Conservation (phyloP, 2,329 filamentous ascomycete species). For the Seiridium cupressi region DNA sequence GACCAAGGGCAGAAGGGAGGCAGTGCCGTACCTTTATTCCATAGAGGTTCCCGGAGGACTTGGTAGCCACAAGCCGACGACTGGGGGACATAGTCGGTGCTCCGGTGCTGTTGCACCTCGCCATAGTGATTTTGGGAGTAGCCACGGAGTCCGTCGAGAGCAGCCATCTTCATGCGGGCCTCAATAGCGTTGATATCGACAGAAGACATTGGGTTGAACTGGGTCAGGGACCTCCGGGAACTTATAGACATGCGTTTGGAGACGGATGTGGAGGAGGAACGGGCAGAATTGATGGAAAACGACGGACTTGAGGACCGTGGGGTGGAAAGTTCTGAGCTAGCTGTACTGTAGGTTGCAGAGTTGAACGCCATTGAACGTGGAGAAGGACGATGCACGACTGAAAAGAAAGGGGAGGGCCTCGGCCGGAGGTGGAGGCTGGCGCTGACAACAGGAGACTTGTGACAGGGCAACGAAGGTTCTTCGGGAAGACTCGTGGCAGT, state of each 20-base stretch:
- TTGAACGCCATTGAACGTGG: constrained; percentile 40
- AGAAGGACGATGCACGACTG: constrained; percentile 19
- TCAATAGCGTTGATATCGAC: constrained; percentile 57
- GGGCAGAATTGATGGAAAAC: constrained; percentile 43
- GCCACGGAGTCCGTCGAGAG: constrained; percentile 59
- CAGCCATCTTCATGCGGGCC: constrained; percentile 58
- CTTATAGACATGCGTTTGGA: constrained; percentile 51
- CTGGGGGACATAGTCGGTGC: constrained; percentile 53
- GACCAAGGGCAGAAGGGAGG: background rate
- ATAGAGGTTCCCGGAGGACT: constrained; percentile 59
- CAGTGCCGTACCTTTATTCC: constrained; percentile 60
- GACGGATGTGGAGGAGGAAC: constrained; percentile 49
- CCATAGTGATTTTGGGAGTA: constrained; percentile 56
- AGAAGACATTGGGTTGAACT: constrained; percentile 54
- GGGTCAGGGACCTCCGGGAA: constrained; percentile 46
- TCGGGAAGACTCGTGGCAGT: constrained; percentile 1
- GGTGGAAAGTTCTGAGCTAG: constrained; percentile 51
- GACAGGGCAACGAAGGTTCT: constrained; percentile 2
- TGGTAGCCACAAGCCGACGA: constrained; percentile 57
- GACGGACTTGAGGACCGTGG: constrained; percentile 54
- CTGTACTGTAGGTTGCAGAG: constrained; percentile 41
- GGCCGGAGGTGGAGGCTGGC: background rate
- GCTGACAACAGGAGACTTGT: background rate
- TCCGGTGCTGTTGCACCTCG: constrained; percentile 52
- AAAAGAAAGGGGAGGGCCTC: constrained; percentile 14